Evolutionary conservation across 345 rosid genomes (phyloP).

Genomic region (Erysimum cheiranthoides): DNA sequence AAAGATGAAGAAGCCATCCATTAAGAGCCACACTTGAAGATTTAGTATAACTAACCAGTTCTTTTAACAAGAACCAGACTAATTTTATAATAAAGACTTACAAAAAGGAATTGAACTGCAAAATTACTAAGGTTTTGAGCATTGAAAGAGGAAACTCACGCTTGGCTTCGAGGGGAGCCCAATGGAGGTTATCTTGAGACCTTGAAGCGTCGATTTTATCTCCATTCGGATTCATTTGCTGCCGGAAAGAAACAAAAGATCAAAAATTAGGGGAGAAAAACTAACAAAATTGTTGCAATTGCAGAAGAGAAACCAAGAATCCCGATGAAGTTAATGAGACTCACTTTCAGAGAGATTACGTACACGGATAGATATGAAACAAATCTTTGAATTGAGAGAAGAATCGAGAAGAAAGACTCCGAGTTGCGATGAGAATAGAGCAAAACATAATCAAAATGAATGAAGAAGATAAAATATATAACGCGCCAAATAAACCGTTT

Average conservation of each 20-base stretch:
- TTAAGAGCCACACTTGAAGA: not conserved
- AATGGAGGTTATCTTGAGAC: slow-evolving; percentile 73
- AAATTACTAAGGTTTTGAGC: not conserved
- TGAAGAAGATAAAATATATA: too few species aligned
- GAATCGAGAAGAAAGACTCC: slow-evolving; percentile 19
- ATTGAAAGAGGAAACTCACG: slow-evolving; percentile 51
- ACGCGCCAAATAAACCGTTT: too few species aligned
- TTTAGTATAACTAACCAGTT: too few species aligned
- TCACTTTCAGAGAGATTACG: slow-evolving; percentile 21
- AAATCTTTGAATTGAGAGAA: not conserved
- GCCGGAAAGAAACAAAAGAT: not conserved
- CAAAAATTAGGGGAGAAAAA: too few species aligned
- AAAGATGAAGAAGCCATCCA: slow-evolving; percentile 1
- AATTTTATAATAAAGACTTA: not conserved
- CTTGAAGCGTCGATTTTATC: slow-evolving; percentile 58
- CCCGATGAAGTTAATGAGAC: slow-evolving; percentile 21
- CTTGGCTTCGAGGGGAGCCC: too few species aligned
- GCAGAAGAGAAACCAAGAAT: not conserved
- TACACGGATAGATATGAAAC: not conserved
- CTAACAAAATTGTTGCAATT: too few species aligned
- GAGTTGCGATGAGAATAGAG: not conserved
- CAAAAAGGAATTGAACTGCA: too few species aligned
- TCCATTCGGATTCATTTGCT: slow-evolving; percentile 71
- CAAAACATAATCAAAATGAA: too few species aligned
- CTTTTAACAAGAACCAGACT: not conserved